Evolutionary conservation across 805 yeast species (phyloP).

Genomic region (Barnettozyma salicaria): DNA sequence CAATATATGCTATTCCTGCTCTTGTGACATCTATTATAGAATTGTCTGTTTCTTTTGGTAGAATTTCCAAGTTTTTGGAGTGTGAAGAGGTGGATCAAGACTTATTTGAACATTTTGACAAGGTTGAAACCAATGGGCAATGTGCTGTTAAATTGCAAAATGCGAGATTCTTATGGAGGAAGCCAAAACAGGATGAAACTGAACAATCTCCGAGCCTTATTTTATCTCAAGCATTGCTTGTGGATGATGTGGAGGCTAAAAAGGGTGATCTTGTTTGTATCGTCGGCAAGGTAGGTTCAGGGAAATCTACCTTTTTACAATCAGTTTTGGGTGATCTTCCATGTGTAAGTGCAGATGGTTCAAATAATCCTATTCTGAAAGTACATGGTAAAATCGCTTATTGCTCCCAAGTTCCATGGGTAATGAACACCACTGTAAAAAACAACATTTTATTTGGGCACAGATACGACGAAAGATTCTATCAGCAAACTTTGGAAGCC

Average conservation of each 20-base stretch:
- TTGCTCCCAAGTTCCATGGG: slow-evolving; percentile 94
- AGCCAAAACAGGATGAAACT: slow-evolving; percentile 20
- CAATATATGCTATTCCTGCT: slow-evolving; percentile 54
- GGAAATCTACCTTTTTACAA: slow-evolving; percentile 79
- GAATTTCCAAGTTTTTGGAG: slow-evolving; percentile 45
- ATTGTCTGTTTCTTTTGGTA: slow-evolving; percentile 48
- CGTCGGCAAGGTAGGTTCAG: slow-evolving; percentile 87
- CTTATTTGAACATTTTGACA: slow-evolving; percentile 26
- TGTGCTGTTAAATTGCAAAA: slow-evolving; percentile 39
- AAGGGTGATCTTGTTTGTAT: slow-evolving; percentile 81
- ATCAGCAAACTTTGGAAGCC: slow-evolving; percentile 72
- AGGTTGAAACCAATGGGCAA: slow-evolving; percentile 15
- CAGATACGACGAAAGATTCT: slow-evolving; percentile 73
- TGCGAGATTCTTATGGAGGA: slow-evolving; percentile 50
- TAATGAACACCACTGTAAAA: slow-evolving; percentile 86
- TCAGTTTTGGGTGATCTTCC: slow-evolving; percentile 73
- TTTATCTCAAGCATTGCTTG: slow-evolving; percentile 46
- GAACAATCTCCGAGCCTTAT: slow-evolving; percentile 33
- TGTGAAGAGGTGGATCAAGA: slow-evolving; percentile 41
- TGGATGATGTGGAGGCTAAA: slow-evolving; percentile 54
- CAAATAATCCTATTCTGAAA: slow-evolving; percentile 37
- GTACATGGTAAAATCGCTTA: slow-evolving; percentile 79
- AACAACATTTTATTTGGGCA: slow-evolving; percentile 92
- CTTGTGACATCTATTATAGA: slow-evolving; percentile 53
- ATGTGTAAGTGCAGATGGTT: slow-evolving; percentile 28